Evolutionary conservation across 1,284 basidiomycete genomes (phyloP), one percentile per base, ranked within the genome.

Genomic region (Ceratobasidium sp.): DNA sequence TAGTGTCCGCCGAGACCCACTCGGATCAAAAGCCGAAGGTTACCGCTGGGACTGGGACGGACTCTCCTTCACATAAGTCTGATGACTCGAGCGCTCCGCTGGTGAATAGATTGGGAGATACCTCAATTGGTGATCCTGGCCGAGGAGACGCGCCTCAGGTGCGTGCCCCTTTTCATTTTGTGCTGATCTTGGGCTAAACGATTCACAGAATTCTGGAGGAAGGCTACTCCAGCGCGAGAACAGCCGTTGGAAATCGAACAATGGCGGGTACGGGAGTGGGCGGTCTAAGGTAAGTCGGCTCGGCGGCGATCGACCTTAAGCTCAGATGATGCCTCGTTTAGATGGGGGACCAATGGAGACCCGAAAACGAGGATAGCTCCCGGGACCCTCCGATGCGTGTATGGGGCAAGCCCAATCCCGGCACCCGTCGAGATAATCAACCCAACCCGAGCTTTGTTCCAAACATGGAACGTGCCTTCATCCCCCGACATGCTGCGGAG

Each of bases 11-110:
- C 40, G 73, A 67, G 39, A 23, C 49, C 6, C 67, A 56, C 67
- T 20, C 44, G 49, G 49, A 76, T 33, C 46, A 53, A 55, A 44
- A 51, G 39, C 40, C 44, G 23, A 49, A 26, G 46, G 39, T 55
- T 42, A 18, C 28, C 18, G 40, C 26, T 23, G 55, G n/a, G 20
- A 55, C 44, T 40, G 63, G 63, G 39, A 40, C 49, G 3, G n/a
- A 55, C 33, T 56, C 33, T 12, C 61, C 60, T 9, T 67, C 73
- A 15, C 73, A 76, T 6, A 42, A 63, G 10, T 76, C 73, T 28
- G 73, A 66, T 40, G 73, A 67, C 51, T 76, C 73, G 10, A 76
- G 73, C 51, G 40, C 61, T 5, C 73, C 55, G 9, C 49, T 76
- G 12, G 73, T 63, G 20, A 44, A 18, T 12, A n/a, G 73, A 26